Base-by-base conservation (phyloP, 345 rosid species). In the Zanthoxylum bungeanum region DNA sequence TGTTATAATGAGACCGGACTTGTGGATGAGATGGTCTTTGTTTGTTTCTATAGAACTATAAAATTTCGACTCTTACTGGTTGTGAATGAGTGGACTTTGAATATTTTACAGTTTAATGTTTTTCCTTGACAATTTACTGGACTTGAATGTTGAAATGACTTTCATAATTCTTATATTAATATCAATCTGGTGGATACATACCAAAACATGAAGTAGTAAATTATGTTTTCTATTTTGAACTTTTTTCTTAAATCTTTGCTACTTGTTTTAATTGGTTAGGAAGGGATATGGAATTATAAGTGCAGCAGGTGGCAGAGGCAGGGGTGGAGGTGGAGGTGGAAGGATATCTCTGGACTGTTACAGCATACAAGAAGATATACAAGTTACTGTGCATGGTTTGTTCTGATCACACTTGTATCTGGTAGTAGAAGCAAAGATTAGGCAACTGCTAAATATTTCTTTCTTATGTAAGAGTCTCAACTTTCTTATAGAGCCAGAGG, bases 251-350 rank as follows among this genome's bases (percentile, higher is more conserved):
- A 22, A 17, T 62, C 25, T 68, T 69, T 36, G 30, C 62, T 14
- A 68, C 36, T 11, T 80, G 34, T 60, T 79, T 71, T 80, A 64
- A 68, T 76, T 81, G 34, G 69, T 61, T 80, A 92, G 99, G 91
- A 95, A 92, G 83, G 99, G 99, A 82, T 78, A 82, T 56, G 98
- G 98, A 70, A 82, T 66, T 68, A 81, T 95, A 68, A 90, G 96
- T 72, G 93, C 96, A 52, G 89, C 93, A 44, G 99, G 99, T 63
- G 98, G 99, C 53, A 88, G 76, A 42, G 98, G 99, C 72, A 83
- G 88, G 87, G 99, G 96, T 49, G 99, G 99, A 73, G 99, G 99
- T 75, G 96, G 99, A 7, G 99, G 99, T 68, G 98, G 99, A 80
- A 91, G 99, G 83, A 78, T 95, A 64, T 89, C 97, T 60, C 86